Evolutionary conservation across 2,329 filamentous ascomycete species (phyloP), one percentile per base, ranked within the genome.

Genomic region (Fusarium sp.): DNA sequence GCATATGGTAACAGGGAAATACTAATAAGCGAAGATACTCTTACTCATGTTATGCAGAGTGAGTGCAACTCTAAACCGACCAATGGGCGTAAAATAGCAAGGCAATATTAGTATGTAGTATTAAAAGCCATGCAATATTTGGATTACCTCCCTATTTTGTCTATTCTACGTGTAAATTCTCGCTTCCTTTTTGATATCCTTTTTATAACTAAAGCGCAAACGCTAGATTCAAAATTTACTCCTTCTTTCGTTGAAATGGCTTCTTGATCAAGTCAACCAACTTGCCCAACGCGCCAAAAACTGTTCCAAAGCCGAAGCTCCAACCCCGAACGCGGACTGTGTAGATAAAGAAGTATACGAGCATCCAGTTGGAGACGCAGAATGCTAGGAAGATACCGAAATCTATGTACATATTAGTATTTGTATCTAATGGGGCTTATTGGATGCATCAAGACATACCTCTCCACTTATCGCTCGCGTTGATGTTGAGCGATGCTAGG

Each of bases 311-410:
- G 0, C 90, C 91, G 76, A 93, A 93, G 21, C 79, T 86, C 90
- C 90, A 93, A 10, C 89, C 86, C 66, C 84, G 85, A 54, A 93
- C 86, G 18, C 91, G 83, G 9, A 92, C 89, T 4, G 87, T 90
- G 78, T 90, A 94, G 57, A 93, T 88, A 74, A 94, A 93, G 78
- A 93, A 92, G 76, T 91, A 92, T 2, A 93, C 90, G 53, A 93
- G 66, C 39, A 84, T 79, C 88, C 88, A 93, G 73, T 93, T 93
- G 49, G 86, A 89, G 15, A 91, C 79, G 51, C 87, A 87, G 75
- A 93, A 94, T 3, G 86, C 88, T 11, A 92, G 70, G 80, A 93
- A 92, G 62, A 93, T 89, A 10, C 90, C 91, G 70, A 93, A 91
- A 48, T 81, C 79, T 79, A n/a, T 6, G 4, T 11, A 5, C 4